These are phyloP conservation scores for Fusarium sulawesiense DNA, from an alignment of 2,329 filamentous ascomycete species.

Conservation along the genomic window DNA sequence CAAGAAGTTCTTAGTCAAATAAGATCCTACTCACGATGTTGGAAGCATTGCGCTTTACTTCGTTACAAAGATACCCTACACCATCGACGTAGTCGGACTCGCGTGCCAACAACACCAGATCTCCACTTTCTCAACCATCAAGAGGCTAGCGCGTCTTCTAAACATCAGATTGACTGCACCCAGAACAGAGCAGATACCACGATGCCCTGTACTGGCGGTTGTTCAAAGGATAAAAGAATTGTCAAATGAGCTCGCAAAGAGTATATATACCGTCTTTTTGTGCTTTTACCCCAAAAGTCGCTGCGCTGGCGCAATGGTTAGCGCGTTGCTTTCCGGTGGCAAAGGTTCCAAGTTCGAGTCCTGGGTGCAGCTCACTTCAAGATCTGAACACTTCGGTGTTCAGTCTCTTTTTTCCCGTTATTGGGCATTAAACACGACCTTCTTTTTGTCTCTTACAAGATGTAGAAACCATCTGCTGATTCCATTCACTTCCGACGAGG, in stretches of 20 bases:
- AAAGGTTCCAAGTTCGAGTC: slow-evolving; percentile 53
- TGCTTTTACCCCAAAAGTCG: neutral
- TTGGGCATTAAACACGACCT: neutral
- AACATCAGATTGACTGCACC: neutral
- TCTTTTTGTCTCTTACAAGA: neutral
- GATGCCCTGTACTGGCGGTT: no score
- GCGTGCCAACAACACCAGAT: neutral
- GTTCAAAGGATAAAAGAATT: no score
- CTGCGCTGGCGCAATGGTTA: slow-evolving; percentile 43
- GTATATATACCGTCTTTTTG: neutral
- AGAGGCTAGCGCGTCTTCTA: neutral
- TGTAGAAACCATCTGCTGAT: no score
- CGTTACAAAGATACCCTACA: neutral
- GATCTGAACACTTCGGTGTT: neutral
- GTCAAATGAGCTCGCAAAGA: no score
- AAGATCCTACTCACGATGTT: no score
- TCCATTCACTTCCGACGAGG: neutral
- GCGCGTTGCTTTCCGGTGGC: slow-evolving; percentile 52
- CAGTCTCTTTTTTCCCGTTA: neutral
- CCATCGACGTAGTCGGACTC: neutral
- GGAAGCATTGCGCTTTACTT: no score
- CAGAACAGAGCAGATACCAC: no score
- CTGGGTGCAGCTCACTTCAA: slow-evolving; percentile 35
- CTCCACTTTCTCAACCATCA: neutral
- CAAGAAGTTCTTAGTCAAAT: no score